phyloP scores from a whole-genome alignment of 176 grass and related monocot genomes.

The Melocanna baccifera region DNA sequence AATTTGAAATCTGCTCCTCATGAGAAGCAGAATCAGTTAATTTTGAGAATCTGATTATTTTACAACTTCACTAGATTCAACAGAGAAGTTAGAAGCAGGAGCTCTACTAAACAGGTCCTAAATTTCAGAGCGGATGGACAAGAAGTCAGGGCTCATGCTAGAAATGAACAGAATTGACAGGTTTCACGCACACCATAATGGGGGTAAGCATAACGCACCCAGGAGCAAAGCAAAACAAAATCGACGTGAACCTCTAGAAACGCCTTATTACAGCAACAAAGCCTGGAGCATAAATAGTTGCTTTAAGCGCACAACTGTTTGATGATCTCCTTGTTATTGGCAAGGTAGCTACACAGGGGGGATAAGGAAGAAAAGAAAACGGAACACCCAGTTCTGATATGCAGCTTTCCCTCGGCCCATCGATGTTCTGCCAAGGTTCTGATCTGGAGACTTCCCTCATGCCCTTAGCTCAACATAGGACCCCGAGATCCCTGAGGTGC shows the following conservation, averaged over 20 bases:
- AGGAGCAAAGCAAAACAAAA: not conserved
- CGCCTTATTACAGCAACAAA: conserved; percentile 33
- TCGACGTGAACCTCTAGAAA: not conserved
- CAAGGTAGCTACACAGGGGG: conserved; percentile 5
- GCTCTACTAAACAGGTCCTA: no score
- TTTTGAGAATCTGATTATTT: no score
- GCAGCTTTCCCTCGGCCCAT: conserved; percentile 12
- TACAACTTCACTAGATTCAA: no score
- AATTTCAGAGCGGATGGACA: no score
- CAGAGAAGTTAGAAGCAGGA: no score
- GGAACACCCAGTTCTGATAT: conserved; percentile 4
- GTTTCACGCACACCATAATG: not conserved
- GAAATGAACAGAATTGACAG: not conserved
- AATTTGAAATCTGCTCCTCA: no score
- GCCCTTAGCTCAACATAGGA: conserved; percentile 90
- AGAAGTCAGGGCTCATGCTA: not conserved
- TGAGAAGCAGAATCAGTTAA: no score
- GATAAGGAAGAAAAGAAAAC: not conserved
- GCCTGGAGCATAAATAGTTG: not conserved
- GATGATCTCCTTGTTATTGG: conserved; percentile 25
- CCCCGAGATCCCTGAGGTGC: conserved; percentile 92
- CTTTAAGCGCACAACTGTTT: not conserved
- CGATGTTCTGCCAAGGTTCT: not conserved
- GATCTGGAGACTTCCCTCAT: conserved; percentile 35
- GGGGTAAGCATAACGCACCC: not conserved